Conservation (phyloP, 1,284 basidiomycete species). For the Ceratobasidium papillatum region DNA sequence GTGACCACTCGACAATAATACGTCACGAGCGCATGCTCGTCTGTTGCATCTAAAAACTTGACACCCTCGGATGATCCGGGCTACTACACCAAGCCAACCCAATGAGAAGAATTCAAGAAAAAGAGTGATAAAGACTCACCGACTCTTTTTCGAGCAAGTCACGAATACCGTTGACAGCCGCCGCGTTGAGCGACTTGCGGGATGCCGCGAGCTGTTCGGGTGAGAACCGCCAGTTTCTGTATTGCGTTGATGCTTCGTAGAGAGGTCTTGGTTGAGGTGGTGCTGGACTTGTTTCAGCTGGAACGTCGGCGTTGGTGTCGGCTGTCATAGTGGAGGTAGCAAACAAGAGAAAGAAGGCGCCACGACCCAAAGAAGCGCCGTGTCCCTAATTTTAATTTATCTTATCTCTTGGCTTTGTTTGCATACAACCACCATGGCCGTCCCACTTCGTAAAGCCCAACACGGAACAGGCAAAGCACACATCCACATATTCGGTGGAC, state of each 20-base stretch:
- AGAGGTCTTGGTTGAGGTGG: slow-evolving; percentile 49
- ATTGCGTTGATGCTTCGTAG: slow-evolving; percentile 88
- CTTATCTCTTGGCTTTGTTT: not conserved
- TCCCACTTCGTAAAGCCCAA: not conserved
- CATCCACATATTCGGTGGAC: slow-evolving; percentile 61
- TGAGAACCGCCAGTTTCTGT: slow-evolving; percentile 87
- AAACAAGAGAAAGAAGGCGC: not conserved
- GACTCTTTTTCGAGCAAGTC: slow-evolving; percentile 80
- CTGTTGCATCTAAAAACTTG: slow-evolving; percentile 78
- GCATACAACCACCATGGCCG: slow-evolving; percentile 28
- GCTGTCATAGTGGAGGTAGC: slow-evolving; percentile 1
- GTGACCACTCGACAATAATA: slow-evolving; percentile 90
- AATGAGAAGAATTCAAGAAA: slow-evolving; percentile 43
- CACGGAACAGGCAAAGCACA: slow-evolving; percentile 48
- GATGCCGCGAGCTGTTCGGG: slow-evolving; percentile 65
- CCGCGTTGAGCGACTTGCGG: slow-evolving; percentile 72
- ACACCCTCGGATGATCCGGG: slow-evolving; percentile 72
- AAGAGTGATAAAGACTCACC: slow-evolving; percentile 53
- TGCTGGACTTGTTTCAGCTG: not conserved
- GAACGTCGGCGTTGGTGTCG: not conserved
- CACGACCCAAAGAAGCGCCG: not conserved
- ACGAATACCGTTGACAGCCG: slow-evolving; percentile 77
- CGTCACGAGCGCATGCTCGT: slow-evolving; percentile 89
- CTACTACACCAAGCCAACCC: slow-evolving; percentile 52
- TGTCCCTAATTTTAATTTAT: not conserved